Base-by-base conservation (phyloP, 1,284 basidiomycete genomes). In the Fomitopsis schrenkii region DNA sequence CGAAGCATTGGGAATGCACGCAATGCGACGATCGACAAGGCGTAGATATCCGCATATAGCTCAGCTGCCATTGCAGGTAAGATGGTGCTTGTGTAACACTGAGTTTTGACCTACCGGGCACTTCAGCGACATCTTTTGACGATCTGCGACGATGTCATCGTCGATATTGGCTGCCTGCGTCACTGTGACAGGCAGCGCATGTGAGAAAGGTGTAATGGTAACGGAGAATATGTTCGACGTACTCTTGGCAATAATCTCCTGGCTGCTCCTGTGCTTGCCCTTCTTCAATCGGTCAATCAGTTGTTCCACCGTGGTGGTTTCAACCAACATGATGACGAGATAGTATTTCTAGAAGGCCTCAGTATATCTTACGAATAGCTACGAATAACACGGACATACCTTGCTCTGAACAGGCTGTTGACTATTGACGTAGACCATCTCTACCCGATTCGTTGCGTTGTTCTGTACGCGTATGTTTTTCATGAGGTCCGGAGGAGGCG, bases 1-100 rank as follows among this genome's bases (percentile, higher is more conserved):
- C 97, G 73, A 99, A 99, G 75, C 97, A 99, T 70, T 97, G 94
- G 2, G 93, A 79, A 74, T 99, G 97, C 26, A 91, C 86, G 72
- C 97, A 99, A 64, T 83, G 79, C 14, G 79, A 82, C 0, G 97
- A 96, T 17, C 97, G 90, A 71, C 93, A 90, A 2, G 97, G 97
- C 0, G 86, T 91, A 33, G 76, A 80, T 62, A 99, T 90, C 12
- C 96, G 91, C 75, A 90, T 87, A 71, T 94, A 97, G 57, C 94
- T 95, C 61, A 99, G 77, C 90, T 97, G 68, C 2, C 58, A 59
- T 3, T 22, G 26, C 10, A 50, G 28, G 48, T 14, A 17, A 12
- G 28, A 33, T n/a, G 26, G 48, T 40, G 9, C 28, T 8, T 28
- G 8, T 30, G 26, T 12, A 10, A n/a, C 28, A 28, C 2, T 8